These are phyloP conservation scores for Nelumbo lutea DNA, from an alignment of 164 flowering plant species.

Conservation along the genomic window DNA sequence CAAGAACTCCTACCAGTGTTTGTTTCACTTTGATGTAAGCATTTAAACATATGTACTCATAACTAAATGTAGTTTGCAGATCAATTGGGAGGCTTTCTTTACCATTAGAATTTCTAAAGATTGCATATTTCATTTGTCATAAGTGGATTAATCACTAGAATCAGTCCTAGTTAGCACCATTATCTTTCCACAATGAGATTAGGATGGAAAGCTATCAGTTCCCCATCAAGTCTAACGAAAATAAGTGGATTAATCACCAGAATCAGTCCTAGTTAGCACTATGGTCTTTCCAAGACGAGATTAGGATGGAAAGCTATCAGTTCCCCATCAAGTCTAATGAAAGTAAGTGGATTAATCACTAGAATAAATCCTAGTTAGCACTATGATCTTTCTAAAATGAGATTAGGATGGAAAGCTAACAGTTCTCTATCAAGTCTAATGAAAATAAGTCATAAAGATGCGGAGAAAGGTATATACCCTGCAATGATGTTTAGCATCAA, in stretches of 20 bases:
- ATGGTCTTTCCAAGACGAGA: not conserved
- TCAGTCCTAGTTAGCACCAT: not conserved
- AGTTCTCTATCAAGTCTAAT: not conserved
- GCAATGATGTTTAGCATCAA: conserved; percentile 34
- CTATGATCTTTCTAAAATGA: not conserved
- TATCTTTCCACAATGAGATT: not conserved
- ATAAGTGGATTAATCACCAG: not conserved
- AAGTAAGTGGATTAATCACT: not conserved
- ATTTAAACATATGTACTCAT: too few species aligned
- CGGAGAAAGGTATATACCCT: conserved; percentile 29
- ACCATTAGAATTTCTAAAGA: too few species aligned
- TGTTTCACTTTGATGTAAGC: not conserved
- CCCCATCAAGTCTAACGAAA: not conserved
- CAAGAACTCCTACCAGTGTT: not conserved
- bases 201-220: not conserved
- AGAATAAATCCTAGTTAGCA: not conserved
- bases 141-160: not conserved
- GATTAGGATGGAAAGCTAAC: not conserved
- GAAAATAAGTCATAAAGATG: not conserved
- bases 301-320: not conserved
- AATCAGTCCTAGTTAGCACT: not conserved
- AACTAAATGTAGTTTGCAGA: too few species aligned
- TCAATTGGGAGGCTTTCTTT: too few species aligned
- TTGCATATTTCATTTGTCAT: not conserved
- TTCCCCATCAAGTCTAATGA: not conserved